A percentile compares a stretch with the other conserved stretches of the same genome.
phyloP scores from a whole-genome alignment of 495 filamentous ascomycete genomes.

The Bathelium albidoporum region DNA sequence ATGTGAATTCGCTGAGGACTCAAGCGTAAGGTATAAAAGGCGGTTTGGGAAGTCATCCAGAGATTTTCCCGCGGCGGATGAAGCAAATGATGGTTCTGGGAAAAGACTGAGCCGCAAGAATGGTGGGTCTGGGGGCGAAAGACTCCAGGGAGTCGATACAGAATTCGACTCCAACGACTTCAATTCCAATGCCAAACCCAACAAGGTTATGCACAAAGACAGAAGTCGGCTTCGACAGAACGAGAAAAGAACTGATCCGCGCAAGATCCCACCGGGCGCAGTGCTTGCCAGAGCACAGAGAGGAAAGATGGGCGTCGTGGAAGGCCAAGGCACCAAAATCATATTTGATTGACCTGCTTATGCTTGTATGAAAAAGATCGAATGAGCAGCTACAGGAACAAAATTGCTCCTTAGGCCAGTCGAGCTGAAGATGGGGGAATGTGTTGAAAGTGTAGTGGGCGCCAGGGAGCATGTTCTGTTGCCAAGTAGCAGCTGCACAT shows the following conservation, averaged over 20 bases:
- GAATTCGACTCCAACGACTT: background rate
- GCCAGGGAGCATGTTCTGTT: too few species aligned
- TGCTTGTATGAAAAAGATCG: background rate
- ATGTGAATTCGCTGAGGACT: conserved; percentile 89
- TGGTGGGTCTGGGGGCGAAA: background rate
- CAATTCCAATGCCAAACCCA: background rate
- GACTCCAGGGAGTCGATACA: background rate
- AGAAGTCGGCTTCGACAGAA: conserved; percentile 10
- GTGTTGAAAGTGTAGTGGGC: too few species aligned
- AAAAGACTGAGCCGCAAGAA: conserved; percentile 25
- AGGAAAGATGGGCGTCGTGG: conserved; percentile 67
- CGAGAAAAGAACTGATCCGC: conserved; percentile 24
- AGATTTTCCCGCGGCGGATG: conserved; percentile 26
- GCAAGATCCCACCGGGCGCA: conserved; percentile 30
- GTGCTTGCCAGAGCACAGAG: conserved; percentile 39
- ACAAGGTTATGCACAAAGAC: conserved; percentile 6
- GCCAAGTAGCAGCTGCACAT: too few species aligned
- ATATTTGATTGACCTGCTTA: conserved; percentile 53
- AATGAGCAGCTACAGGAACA: too few species aligned
- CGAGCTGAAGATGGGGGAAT: too few species aligned
- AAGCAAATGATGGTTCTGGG: conserved; percentile 10
- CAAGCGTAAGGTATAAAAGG: conserved; percentile 78
- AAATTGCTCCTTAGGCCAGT: too few species aligned
- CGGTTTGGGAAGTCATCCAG: conserved; percentile 63
- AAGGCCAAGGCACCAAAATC: conserved; percentile 70